Base-by-base conservation (phyloP, 1,284 basidiomycete genomes). In the Sanguinoderma infundibulare region DNA sequence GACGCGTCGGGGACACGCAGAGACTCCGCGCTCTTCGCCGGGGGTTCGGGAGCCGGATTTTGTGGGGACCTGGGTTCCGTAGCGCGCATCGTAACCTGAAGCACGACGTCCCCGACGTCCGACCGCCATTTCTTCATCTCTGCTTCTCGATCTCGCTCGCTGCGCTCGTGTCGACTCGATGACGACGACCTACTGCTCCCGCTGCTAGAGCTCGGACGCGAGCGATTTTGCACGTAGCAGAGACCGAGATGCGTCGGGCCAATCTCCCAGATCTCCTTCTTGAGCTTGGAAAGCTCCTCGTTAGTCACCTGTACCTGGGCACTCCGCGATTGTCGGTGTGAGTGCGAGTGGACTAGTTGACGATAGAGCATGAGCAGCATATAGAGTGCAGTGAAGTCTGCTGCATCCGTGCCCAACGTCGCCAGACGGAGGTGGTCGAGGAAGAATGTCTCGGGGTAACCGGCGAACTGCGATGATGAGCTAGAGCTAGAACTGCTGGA, bases 311-410 rank as follows among this genome's bases (percentile, higher is more conserved):
- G 61, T 49, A 44, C 44, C 44, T n/a, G 59, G 47, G 46, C 49
- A 53, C 58, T 52, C 8, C 52, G 39, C 24, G 65, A 57, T 15
- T 34, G 40, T 24, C 39, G 53, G 51, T 54, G 40, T 34, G 57
- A 22, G 12, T 64, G 64, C n/a, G 83, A 82, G 67, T 82, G 80
- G 35, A 86, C 76, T 65, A 91, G 84, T 72, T 94, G 92, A 52
- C 92, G 86, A 74, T 89, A 94, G 34, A 95, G 85, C 71, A 95
- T 79, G 36, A 94, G 79, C 68, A 94, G 85, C 86, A 94, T 90
- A 78, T 91, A 92, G 55, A 94, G 78, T 42, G 90, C 85, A 14
- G 87, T 87, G 51, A 90, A 80, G 70, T 97, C 94, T 46, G 87
- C 83, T 0, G 89, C 87, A 63, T 96, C 94, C 56, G 85, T 80